Conservation (phyloP, 2,329 filamentous ascomycete species). For the Cytospora paraplurivora region DNA sequence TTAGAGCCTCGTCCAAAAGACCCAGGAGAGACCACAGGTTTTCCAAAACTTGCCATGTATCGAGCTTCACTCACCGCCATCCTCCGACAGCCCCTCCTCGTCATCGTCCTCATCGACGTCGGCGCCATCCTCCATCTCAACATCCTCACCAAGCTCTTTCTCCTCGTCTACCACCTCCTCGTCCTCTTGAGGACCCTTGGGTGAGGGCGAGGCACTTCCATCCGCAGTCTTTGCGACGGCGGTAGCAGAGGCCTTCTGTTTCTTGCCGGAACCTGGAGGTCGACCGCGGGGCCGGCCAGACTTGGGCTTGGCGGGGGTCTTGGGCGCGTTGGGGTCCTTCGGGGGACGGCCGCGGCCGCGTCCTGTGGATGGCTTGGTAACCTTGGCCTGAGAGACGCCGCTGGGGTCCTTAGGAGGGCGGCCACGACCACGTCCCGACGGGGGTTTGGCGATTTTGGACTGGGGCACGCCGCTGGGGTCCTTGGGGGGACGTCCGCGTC, state of each 20-base stretch:
- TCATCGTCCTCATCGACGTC: slow-evolving; percentile 13
- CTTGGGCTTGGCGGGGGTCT: slow-evolving; percentile 10
- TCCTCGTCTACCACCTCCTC: slow-evolving; percentile 21
- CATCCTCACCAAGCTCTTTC: slow-evolving; percentile 18
- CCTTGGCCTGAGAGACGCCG: slow-evolving; percentile 12
- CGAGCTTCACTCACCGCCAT: slow-evolving; percentile 27
- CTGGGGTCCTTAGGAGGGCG: slow-evolving; percentile 19
- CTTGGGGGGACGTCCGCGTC: slow-evolving; percentile 19
- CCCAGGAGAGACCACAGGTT: neutral
- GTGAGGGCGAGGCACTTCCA: neutral
- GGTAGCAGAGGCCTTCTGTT: slow-evolving; percentile 3
- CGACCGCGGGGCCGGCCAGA: slow-evolving; percentile 22
- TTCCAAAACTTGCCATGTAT: slow-evolving; percentile 25
- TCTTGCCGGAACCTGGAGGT: slow-evolving; percentile 24
- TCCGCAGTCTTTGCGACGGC: slow-evolving; percentile 11
- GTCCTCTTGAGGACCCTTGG: slow-evolving; percentile 9
- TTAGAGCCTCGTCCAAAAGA: slow-evolving; percentile 11
- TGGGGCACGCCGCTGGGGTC: slow-evolving; percentile 11
- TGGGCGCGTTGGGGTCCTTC: slow-evolving; percentile 25
- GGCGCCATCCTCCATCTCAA: slow-evolving; percentile 10
- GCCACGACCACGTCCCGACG: slow-evolving; percentile 15
- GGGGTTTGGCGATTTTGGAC: slow-evolving; percentile 17
- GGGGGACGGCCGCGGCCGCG: slow-evolving; percentile 26
- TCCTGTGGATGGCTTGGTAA: slow-evolving; percentile 19
- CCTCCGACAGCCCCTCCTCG: slow-evolving; percentile 5